Evolutionary conservation across 2,329 filamentous ascomycete species (phyloP).

Genomic region (Clonostachys rhizophaga): DNA sequence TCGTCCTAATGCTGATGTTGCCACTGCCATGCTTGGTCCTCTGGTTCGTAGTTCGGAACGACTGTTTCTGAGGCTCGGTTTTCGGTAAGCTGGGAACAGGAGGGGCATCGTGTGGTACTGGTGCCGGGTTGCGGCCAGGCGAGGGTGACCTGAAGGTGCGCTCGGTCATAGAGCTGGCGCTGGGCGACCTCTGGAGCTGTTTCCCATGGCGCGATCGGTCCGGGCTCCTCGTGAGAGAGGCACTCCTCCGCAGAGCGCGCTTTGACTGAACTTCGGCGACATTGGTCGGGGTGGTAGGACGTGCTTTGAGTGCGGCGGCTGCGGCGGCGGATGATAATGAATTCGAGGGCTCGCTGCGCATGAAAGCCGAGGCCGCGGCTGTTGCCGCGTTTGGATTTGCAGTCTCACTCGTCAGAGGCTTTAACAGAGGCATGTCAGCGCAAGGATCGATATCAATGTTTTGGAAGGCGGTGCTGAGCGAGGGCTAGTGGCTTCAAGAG

Average conservation of each 20-base stretch:
- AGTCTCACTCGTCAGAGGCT: constrained; percentile 61
- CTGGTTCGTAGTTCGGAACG: constrained; percentile 50
- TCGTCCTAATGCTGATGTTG: constrained; percentile 35
- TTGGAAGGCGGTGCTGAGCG: no score
- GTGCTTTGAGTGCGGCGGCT: constrained; percentile 75
- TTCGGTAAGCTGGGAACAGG: constrained; percentile 73
- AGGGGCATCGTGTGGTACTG: constrained; percentile 47
- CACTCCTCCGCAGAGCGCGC: constrained; percentile 69
- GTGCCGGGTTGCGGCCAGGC: constrained; percentile 38
- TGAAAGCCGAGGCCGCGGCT: constrained; percentile 78
- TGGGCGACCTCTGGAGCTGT: constrained; percentile 59
- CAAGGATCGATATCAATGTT: not conserved
- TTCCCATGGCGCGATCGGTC: constrained; percentile 31
- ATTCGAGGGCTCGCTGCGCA: constrained; percentile 57
- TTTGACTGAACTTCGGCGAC: constrained; percentile 85
- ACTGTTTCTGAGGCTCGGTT: constrained; percentile 37
- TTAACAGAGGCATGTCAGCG: constrained; percentile 10
- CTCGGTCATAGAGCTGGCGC: constrained; percentile 80
- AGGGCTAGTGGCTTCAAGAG: no score
- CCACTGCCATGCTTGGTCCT: constrained; percentile 39
- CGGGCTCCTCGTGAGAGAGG: constrained; percentile 59
- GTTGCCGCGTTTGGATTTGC: constrained; percentile 71
- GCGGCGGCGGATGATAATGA: constrained; percentile 81
- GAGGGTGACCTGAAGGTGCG: constrained; percentile 81
- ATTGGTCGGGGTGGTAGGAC: constrained; percentile 72